A percentile compares a stretch with the other conserved stretches of the same genome.
Evolutionary conservation across 2,329 filamentous ascomycete species (phyloP).

Genomic region (Alternaria sp.): DNA sequence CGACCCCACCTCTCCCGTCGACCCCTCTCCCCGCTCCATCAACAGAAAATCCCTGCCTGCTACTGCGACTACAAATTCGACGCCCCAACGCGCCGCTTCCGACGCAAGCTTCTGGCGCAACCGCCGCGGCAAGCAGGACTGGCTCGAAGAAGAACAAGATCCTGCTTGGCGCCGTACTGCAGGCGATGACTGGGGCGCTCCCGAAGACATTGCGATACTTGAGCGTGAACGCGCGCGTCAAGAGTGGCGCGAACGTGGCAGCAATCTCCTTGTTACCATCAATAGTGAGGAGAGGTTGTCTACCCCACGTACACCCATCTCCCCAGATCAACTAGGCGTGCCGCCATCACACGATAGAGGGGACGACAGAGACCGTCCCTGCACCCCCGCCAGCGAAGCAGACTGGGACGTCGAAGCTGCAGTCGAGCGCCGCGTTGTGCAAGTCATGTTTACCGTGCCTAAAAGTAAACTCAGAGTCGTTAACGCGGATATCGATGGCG

Average conservation of each 20-base stretch:
- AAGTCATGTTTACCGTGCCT: constrained; percentile 88
- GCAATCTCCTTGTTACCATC: constrained; percentile 36
- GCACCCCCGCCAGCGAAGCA: constrained; percentile 48
- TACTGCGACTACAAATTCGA: constrained; percentile 12
- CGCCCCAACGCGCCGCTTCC: constrained; percentile 51
- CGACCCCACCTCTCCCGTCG: constrained; percentile 24
- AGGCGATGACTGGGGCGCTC: constrained; percentile 46
- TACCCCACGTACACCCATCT: constrained; percentile 37
- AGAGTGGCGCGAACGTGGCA: constrained; percentile 39
- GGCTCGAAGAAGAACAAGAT: constrained; percentile 46
- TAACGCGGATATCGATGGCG: constrained; percentile 59
- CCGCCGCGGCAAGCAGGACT: constrained; percentile 52
- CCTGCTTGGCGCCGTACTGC: constrained; percentile 39
- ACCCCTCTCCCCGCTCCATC: not conserved
- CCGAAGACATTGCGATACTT: constrained; percentile 39
- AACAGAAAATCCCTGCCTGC: constrained; percentile 29
- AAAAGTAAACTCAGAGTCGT: constrained; percentile 87
- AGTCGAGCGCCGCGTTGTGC: constrained; percentile 55
- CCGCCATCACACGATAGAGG: not conserved
- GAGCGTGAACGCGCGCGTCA: constrained; percentile 41
- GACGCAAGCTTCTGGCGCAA: constrained; percentile 53
- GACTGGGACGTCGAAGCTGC: constrained; percentile 61
- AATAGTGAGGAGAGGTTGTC: constrained; percentile 33
- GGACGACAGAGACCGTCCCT: constrained; percentile 22
- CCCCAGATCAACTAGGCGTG: constrained; percentile 27